Evolutionary conservation across 805 yeast species (phyloP), one percentile per base, ranked within the genome.

Genomic region (Kuraishia hungarica): DNA sequence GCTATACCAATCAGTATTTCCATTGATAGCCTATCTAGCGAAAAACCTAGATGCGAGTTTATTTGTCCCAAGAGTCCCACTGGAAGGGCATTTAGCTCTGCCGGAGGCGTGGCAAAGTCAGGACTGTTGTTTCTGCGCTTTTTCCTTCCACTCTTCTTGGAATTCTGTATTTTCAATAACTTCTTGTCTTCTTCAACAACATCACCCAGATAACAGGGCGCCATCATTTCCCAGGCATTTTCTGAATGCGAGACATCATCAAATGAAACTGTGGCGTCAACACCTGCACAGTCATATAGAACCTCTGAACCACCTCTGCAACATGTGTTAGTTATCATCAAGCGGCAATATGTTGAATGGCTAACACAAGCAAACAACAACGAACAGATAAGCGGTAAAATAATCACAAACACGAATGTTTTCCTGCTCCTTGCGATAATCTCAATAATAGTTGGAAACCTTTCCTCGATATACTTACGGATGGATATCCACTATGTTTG

Each of bases 141-240:
- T 29, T 28, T 43, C 53, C 19, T 20, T 28, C 53, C 39, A n/a
- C 48, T 23, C 19, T 26, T 48, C 55, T 35, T 26, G 24, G 21
- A 24, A 49, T 55, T 39, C 60, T 67, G 47, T 62, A 66, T 28
- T 59, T 70, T 50, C 59, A 60, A 52, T 57, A 73, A 73, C 66
- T 81, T 92, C 68, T 83, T 93, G 56, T 76, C 82, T 19, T 75
- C 76, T 4, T 86, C 83, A 28, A 96, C 92, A 61, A 89, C 67
- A 61, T 82, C 82, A 0, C 96, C 97, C 58, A 89, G 69, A 71
- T 83, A 86, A 56, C 79, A 84, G 50, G 92, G 97, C 58, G 86
- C 88, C 59, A 93, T 73, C 79, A 92, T 86, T 53, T 89, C 94
- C 68, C 88, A 87, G 1, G 97, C 96, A 51, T 86, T 74, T 58